Evolutionary conservation across 768 basidiomycete species (phyloP), one percentile per base, ranked within the genome.

Genomic region (Nidula microcarpa): DNA sequence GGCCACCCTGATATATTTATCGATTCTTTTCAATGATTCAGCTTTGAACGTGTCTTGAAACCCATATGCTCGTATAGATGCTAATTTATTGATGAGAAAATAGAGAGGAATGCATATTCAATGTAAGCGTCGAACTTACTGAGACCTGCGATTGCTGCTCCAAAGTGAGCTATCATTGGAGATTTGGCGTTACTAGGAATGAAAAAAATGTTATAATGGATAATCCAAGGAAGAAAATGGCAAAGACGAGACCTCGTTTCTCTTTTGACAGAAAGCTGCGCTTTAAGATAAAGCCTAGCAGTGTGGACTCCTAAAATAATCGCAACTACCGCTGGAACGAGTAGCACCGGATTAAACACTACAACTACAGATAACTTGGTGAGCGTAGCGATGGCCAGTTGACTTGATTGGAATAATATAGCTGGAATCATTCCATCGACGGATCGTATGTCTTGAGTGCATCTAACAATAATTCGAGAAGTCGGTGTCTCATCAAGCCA

Each of bases 11-110:
- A 70, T 71, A 55, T 78, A 85, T 33, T 72, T 73, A 62, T 89
- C 80, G 43, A 87, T 81, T 6, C 81, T 74, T 36, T 70, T 66
- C 45, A 78, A 63, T 5, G 81, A 77, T 55, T 80, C 74, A 49
- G 54, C 54, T 58, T 63, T 77, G 69, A 78, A 85, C 6, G 68
- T 58, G 34, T 74, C 65, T 67, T 87, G 78, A 5, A 81, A 82
- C 2, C 81, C 80, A 61, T 84, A 90, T 1, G 87, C 87, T 18
- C 86, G 75, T 52, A 90, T 82, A 6, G 84, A 78, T n/a, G 67
- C 78, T 79, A 32, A 9, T 41, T 23, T 23, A 30, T 23, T 23
- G 23, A 23, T 23, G 2, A 23, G 23, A 23, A 23, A 23, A 23
- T 16, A 5, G 36, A 37, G 9, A 33, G 35, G 11, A 17, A 9